Conservation (phyloP, 495 filamentous ascomycete species). For the Penicillium silybi region DNA sequence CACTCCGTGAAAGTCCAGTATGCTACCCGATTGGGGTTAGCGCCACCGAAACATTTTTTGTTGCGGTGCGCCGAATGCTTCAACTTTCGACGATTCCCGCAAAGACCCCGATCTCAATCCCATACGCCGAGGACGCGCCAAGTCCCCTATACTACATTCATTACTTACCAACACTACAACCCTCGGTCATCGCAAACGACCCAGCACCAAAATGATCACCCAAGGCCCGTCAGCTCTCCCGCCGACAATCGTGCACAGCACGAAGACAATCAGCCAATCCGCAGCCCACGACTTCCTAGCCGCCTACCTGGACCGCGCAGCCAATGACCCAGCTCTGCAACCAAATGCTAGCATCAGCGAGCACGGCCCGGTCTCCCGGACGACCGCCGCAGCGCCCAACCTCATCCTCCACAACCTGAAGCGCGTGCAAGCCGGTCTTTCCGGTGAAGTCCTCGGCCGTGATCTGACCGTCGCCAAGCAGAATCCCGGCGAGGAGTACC, state of each 20-base stretch:
- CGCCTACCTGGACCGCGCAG: conserved; percentile 53
- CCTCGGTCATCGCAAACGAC: background rate
- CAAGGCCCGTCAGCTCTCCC: conserved; percentile 44
- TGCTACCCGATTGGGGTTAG: conserved; percentile 26
- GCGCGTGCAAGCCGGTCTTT: conserved; percentile 61
- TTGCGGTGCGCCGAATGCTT: conserved; percentile 13
- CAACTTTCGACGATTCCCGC: conserved; percentile 6
- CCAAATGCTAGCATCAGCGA: conserved; percentile 62
- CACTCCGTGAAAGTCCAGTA: background rate
- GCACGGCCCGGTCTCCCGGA: conserved; percentile 52
- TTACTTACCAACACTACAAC: background rate
- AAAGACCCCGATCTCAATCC: conserved; percentile 3
- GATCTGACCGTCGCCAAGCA: conserved; percentile 43
- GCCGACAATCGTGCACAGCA: conserved; percentile 42
- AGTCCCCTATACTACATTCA: background rate
- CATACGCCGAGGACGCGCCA: background rate
- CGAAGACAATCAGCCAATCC: conserved; percentile 44
- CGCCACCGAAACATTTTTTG: conserved; percentile 27
- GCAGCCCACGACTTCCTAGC: conserved; percentile 53
- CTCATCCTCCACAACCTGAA: conserved; percentile 62
- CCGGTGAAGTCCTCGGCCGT: conserved; percentile 52
- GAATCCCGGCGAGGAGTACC: conserved; percentile 29
- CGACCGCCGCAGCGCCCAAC: conserved; percentile 50
- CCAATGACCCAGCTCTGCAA: conserved; percentile 58
- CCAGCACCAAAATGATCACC: conserved; percentile 32